A percentile compares a stretch with the other conserved stretches of the same genome.
Evolutionary conservation across 805 yeast genomes (phyloP).

Genomic region (Lipomyces starkeyi): DNA sequence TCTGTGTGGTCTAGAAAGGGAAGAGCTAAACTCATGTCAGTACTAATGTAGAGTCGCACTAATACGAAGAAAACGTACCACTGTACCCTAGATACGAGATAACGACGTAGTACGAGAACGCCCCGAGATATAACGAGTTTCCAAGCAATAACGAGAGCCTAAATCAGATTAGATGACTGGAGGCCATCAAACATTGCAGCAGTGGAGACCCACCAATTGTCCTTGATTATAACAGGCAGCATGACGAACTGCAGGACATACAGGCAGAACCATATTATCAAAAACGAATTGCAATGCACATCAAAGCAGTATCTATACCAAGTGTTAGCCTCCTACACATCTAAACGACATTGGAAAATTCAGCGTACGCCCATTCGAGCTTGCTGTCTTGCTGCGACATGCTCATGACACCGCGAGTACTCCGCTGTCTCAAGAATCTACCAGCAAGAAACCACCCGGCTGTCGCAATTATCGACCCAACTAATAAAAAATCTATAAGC

Average conservation of each 20-base stretch:
- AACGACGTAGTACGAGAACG: conserved; percentile 75
- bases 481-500: conserved; percentile 73
- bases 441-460: conserved; percentile 75
- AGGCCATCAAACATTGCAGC: not conserved
- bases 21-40: conserved; percentile 45
- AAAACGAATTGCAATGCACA: conserved; percentile 88
- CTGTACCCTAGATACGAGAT: conserved; percentile 90
- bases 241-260: conserved; percentile 76
- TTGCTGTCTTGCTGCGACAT: conserved; percentile 49
- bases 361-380: conserved; percentile 80
- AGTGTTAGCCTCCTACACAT: not conserved
- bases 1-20: conserved; percentile 71
- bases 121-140: conserved; percentile 74
- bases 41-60: not conserved
- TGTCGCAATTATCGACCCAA: conserved; percentile 74
- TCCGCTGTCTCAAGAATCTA: conserved; percentile 59
- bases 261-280: conserved; percentile 76
- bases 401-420: conserved; percentile 38
- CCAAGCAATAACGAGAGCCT: conserved; percentile 71
- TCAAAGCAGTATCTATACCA: conserved; percentile 70
- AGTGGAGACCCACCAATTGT: conserved; percentile 53
- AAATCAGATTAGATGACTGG: not conserved
- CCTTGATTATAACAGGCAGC: conserved; percentile 70
- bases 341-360: not conserved
- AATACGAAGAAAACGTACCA: conserved; percentile 45